These are phyloP conservation scores for Penicillium antarcticum DNA, from an alignment of 495 filamentous ascomycete genomes.

Conservation along the genomic window DNA sequence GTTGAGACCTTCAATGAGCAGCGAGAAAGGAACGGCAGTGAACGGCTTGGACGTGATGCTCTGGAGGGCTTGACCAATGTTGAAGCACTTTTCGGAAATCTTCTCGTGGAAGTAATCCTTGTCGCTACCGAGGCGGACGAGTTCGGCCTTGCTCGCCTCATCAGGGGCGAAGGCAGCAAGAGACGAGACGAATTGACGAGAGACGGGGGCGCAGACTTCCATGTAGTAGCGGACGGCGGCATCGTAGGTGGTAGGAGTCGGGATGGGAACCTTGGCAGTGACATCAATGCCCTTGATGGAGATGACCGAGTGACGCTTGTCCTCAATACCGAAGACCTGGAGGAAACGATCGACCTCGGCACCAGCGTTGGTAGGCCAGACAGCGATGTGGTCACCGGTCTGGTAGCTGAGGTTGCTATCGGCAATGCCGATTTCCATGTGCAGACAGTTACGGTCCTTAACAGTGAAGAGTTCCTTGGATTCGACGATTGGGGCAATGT, in stretches of 20 bases:
- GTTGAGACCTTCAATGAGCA: conserved; percentile 88
- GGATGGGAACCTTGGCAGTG: conserved; percentile 96
- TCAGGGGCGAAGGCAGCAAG: conserved; percentile 88
- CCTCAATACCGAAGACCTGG: conserved; percentile 65
- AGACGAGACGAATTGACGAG: conserved; percentile 88
- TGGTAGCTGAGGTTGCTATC: conserved; percentile 81
- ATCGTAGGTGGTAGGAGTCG: conserved; percentile 95
- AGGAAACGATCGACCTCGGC: conserved; percentile 91
- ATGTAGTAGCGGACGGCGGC: conserved; percentile 93
- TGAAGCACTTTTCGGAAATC: conserved; percentile 77
- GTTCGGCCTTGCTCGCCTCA: conserved; percentile 77
- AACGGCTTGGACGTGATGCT: conserved; percentile 71
- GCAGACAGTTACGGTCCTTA: conserved; percentile 91
- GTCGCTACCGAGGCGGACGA: conserved; percentile 83
- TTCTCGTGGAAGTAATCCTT: conserved; percentile 96
- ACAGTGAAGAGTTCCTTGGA: conserved; percentile 89
- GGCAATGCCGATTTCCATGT: conserved; percentile 92
- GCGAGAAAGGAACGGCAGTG: conserved; percentile 84
- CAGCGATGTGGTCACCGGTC: conserved; percentile 93
- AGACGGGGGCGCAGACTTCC: conserved; percentile 93
- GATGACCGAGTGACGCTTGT: conserved; percentile 81
- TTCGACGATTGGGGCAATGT: conserved; percentile 88
- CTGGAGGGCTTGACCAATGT: conserved; percentile 86
- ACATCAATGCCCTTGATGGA: conserved; percentile 90
- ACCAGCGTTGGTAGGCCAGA: conserved; percentile 97